Conservation (phyloP, 371 early-diverging fungal species). For the Mucor ambiguus region DNA sequence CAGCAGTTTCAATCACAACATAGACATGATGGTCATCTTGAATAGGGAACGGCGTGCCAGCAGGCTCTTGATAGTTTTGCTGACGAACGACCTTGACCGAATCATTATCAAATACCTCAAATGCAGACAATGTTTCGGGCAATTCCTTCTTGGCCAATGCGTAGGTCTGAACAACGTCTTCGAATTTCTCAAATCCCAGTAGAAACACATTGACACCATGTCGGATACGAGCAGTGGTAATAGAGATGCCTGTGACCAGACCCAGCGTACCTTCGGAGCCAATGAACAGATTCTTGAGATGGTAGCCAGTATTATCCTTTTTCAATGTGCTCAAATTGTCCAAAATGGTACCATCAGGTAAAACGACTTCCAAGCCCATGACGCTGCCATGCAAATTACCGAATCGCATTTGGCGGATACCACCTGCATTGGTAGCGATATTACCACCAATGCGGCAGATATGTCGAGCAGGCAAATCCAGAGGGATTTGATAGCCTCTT, state of each 20-base stretch:
- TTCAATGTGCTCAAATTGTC: constrained; percentile 82
- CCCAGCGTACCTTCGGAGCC: constrained; percentile 95
- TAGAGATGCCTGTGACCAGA: constrained; percentile 87
- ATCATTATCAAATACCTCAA: constrained; percentile 87
- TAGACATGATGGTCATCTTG: constrained; percentile 67
- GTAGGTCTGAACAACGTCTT: constrained; percentile 72
- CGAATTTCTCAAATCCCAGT: constrained; percentile 67
- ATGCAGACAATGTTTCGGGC: constrained; percentile 88
- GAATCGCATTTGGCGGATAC: constrained; percentile 87
- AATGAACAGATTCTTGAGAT: constrained; percentile 93
- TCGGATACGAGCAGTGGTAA: constrained; percentile 59
- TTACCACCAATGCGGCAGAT: constrained; percentile 93
- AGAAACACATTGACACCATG: constrained; percentile 68
- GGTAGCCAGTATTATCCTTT: constrained; percentile 89
- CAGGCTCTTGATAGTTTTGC: constrained; percentile 51
- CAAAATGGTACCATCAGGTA: constrained; percentile 90
- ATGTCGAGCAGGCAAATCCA: constrained; percentile 90
- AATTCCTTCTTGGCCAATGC: constrained; percentile 67
- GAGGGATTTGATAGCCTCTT: constrained; percentile 75
- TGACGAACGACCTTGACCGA: constrained; percentile 60
- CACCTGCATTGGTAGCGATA: constrained; percentile 95
- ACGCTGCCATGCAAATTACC: constrained; percentile 93
- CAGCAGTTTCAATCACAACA: constrained; percentile 88
- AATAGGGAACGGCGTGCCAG: constrained; percentile 56
- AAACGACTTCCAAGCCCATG: constrained; percentile 82